These are phyloP conservation scores for Trichophyton rubrum DNA, from an alignment of 2,329 filamentous ascomycete species.

Conservation along the genomic window DNA sequence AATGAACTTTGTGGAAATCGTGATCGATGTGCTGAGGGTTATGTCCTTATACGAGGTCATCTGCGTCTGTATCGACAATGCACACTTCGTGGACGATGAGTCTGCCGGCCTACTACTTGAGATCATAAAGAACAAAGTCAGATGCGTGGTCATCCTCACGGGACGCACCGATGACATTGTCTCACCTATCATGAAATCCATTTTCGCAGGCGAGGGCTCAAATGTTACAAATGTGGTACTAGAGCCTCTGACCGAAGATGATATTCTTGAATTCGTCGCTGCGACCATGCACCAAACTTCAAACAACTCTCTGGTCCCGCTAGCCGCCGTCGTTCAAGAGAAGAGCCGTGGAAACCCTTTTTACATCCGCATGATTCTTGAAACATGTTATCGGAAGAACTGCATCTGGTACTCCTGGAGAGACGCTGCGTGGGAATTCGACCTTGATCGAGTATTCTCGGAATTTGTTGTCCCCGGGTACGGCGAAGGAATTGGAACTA, in stretches of 20 bases:
- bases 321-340: slow-evolving; percentile 76
- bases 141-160: slow-evolving; percentile 70
- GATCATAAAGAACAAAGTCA: slow-evolving; percentile 65
- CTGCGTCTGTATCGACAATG: slow-evolving; percentile 75
- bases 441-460: slow-evolving; percentile 73
- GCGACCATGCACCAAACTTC: slow-evolving; percentile 61
- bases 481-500: slow-evolving; percentile 66
- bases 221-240: slow-evolving; percentile 60
- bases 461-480: slow-evolving; percentile 70
- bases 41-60: slow-evolving; percentile 76
- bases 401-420: slow-evolving; percentile 89
- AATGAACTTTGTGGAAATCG: slow-evolving; percentile 73
- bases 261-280: slow-evolving; percentile 72
- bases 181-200: slow-evolving; percentile 29
- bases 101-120: slow-evolving; percentile 71
- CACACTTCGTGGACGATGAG: slow-evolving; percentile 83
- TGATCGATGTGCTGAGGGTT: slow-evolving; percentile 71
- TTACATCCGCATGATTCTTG: slow-evolving; percentile 82
- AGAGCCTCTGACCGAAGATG: slow-evolving; percentile 59
- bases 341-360: slow-evolving; percentile 84
- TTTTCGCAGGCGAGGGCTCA: slow-evolving; percentile 39
- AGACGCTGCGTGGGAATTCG: slow-evolving; percentile 68
- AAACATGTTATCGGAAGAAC: slow-evolving; percentile 70
- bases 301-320: slow-evolving; percentile 57
- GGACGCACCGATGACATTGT: slow-evolving; percentile 55